Evolutionary conservation across 768 basidiomycete genomes (phyloP).

Genomic region (Melanogaster broomeanus): DNA sequence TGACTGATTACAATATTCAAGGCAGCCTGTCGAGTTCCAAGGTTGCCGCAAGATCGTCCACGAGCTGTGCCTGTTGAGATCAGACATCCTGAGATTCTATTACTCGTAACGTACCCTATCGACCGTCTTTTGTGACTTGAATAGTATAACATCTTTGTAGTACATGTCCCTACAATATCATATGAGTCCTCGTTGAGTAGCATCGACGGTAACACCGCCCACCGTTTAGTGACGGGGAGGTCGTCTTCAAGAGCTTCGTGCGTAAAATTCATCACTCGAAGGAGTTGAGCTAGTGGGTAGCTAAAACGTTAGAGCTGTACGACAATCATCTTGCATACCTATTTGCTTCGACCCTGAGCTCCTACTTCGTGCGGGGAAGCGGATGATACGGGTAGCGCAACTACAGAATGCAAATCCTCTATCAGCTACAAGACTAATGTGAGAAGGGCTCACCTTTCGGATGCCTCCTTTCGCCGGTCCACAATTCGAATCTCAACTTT

Average conservation of each 20-base stretch:
- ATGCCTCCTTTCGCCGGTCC: conserved; percentile 35
- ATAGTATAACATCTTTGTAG: conserved; percentile 82
- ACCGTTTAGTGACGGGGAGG: conserved; percentile 69
- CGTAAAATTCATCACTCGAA: conserved; percentile 65
- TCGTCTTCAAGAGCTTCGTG: conserved; percentile 63
- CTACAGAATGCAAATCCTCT: conserved; percentile 7
- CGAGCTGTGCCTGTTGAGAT: conserved; percentile 51
- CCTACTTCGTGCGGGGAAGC: conserved; percentile 39
- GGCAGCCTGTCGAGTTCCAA: conserved; percentile 72
- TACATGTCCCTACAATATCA: conserved; percentile 70
- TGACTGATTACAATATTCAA: conserved; percentile 67
- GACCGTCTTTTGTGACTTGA: conserved; percentile 75
- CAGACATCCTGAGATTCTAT: not conserved
- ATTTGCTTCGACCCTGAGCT: conserved; percentile 41
- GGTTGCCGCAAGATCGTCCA: conserved; percentile 89
- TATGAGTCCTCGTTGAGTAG: conserved; percentile 4
- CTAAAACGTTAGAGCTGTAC: not conserved
- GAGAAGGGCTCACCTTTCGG: conserved; percentile 30
- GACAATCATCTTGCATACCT: conserved; percentile 30
- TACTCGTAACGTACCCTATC: conserved; percentile 57
- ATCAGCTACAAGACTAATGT: not conserved
- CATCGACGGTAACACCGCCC: conserved; percentile 3
- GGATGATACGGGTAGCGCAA: conserved; percentile 24
- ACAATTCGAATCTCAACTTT: conserved; percentile 37
- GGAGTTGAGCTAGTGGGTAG: conserved; percentile 57